phyloP scores from a whole-genome alignment of 1,284 basidiomycete species.

The Tilletia walkeri region DNA sequence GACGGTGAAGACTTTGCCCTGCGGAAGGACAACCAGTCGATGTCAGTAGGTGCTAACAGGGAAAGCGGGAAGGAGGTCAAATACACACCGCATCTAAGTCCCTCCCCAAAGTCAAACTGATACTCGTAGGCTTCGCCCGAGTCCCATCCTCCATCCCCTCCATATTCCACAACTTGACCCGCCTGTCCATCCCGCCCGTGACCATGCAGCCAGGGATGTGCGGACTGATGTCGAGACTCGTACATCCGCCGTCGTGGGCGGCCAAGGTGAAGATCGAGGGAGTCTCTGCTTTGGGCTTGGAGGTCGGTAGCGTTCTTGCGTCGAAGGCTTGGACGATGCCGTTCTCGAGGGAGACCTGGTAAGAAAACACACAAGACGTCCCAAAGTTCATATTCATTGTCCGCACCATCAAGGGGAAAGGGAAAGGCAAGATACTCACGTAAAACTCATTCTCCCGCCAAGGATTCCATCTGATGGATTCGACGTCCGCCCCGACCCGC shows the following conservation, averaged over 20 bases:
- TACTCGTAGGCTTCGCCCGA: conserved; percentile 51
- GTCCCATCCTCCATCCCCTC: conserved; percentile 62
- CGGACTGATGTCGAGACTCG: conserved; percentile 84
- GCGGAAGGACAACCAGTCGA: not conserved
- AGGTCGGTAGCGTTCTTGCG: conserved; percentile 66
- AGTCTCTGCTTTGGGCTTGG: conserved; percentile 52
- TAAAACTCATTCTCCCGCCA: conserved; percentile 85
- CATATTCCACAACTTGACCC: conserved; percentile 79
- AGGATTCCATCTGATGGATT: conserved; percentile 92
- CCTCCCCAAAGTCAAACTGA: conserved; percentile 81
- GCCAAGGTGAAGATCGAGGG: conserved; percentile 75
- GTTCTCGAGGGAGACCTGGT: conserved; percentile 74
- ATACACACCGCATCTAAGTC: conserved; percentile 73
- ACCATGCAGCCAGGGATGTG: conserved; percentile 85
- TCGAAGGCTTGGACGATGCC: conserved; percentile 90
- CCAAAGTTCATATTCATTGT: too few species aligned
- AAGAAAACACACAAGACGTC: conserved; percentile 61
- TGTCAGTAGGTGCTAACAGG: too few species aligned
- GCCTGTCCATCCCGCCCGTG: conserved; percentile 89
- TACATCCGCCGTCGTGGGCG: conserved; percentile 92
- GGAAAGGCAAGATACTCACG: too few species aligned
- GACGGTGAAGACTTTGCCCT: conserved; percentile 87
- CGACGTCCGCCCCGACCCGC: conserved; percentile 81
- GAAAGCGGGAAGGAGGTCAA: not conserved
- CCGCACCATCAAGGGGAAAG: too few species aligned